Evolutionary conservation across 192 early-diverging fungal genomes (phyloP), one percentile per base, ranked within the genome.

Genomic region (Mortierella claussenii): DNA sequence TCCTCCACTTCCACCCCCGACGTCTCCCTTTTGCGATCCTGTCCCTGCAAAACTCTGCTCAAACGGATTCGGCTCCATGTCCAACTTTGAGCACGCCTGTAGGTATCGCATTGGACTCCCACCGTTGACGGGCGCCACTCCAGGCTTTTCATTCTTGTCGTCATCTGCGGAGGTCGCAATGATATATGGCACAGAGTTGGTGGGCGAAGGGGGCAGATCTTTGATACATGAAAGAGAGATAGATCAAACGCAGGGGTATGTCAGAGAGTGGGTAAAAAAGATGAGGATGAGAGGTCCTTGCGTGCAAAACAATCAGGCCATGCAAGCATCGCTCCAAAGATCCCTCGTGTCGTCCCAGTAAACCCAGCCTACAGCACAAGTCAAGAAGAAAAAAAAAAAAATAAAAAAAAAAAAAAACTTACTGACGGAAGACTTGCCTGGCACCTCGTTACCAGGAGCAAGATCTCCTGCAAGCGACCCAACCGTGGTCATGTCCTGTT

Each of bases 41-140:
- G 69, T 55, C 13, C 65, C 63, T 0, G 87, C 87, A 60, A 96
- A 94, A 53, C 89, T 92, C 60, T 90, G 85, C 65, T 95, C 95
- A 65, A 96, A 96, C 23, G 92, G 93, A 83, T 96, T 96, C 26
- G 92, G 92, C 55, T 96, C 95, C 46, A 87, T 79, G 57, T 92
- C 88, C 40, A 94, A 84, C 59, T 94, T 94, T 28, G 86, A 79
- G 11, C 75, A 79, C 43, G 62, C 55, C 17, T 60, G 66, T 24
- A 67, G 21, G 12, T 53, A 68, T 23, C 50, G 26, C 52, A 79
- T 64, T 31, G 75, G 64, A 20, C 60, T 68, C 30, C 56, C 55
- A 23, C 56, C 59, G 30, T 57, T 59, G 30, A 59, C 45, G 24
- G 73, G 60, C 10, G 55, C 59, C 12, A 59, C 49, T 36, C 46